Conservation (phyloP, 768 basidiomycete species). For the Amylocystis lapponica region DNA sequence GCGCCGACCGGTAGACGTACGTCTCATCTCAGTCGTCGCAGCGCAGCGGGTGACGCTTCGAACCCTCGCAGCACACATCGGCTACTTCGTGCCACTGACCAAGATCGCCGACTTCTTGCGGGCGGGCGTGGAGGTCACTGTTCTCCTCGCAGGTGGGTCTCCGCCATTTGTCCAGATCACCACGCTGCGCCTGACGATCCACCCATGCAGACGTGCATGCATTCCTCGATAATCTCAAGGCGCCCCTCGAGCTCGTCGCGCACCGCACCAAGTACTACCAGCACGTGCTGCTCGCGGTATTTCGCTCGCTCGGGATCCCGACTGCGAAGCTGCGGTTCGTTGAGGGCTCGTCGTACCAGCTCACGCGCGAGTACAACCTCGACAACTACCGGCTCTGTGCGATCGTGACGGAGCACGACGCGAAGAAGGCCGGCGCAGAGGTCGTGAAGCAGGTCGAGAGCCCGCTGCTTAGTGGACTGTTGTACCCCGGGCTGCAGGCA, state of each 20-base stretch:
- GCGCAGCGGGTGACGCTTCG: slow-evolving; percentile 2
- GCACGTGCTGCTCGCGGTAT: slow-evolving; percentile 72
- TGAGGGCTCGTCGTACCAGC: slow-evolving; percentile 89
- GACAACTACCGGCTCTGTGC: slow-evolving; percentile 92
- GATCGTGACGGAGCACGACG: slow-evolving; percentile 92
- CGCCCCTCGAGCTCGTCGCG: slow-evolving; percentile 85
- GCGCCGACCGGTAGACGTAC: slow-evolving; percentile 92
- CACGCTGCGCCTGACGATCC: background rate
- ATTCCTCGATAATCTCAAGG: slow-evolving; percentile 96
- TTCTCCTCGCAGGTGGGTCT: slow-evolving; percentile 14
- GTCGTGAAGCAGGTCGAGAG: slow-evolving; percentile 97
- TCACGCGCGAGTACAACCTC: slow-evolving; percentile 85
- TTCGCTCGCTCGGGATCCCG: slow-evolving; percentile 87
- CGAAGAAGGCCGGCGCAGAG: slow-evolving; percentile 97
- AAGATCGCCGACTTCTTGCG: slow-evolving; percentile 96
- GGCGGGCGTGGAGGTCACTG: slow-evolving; percentile 80
- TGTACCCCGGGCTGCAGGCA: slow-evolving; percentile 96
- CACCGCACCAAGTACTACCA: slow-evolving; percentile 91
- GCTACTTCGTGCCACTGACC: slow-evolving; percentile 90
- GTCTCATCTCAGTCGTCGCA: slow-evolving; percentile 22
- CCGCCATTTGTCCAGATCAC: background rate
- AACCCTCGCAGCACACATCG: slow-evolving; percentile 73
- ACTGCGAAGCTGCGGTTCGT: slow-evolving; percentile 79
- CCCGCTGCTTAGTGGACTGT: slow-evolving; percentile 81
- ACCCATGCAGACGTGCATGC: slow-evolving; percentile 75